phyloP scores from a whole-genome alignment of 1,284 basidiomycete genomes.

The Psilocybe mexicana region DNA sequence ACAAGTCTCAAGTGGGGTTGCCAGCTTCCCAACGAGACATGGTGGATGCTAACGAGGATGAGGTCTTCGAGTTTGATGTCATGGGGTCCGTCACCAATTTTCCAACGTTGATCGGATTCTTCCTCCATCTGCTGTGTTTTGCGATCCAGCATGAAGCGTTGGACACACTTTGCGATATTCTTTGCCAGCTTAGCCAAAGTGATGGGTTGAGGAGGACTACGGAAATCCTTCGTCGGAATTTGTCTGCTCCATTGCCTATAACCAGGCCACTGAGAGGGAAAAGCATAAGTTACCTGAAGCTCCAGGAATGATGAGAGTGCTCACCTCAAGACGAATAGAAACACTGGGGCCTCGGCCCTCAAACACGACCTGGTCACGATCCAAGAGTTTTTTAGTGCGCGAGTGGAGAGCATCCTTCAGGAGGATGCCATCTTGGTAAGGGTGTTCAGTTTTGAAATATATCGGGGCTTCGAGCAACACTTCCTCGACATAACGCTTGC shows the following conservation, averaged over 20 bases:
- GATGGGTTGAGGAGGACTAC: slow-evolving; percentile 70
- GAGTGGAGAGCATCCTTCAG: slow-evolving; percentile 53
- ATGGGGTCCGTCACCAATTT: slow-evolving; percentile 47
- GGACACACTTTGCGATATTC: slow-evolving; percentile 65
- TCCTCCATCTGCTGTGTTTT: slow-evolving; percentile 49
- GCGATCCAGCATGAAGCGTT: slow-evolving; percentile 48
- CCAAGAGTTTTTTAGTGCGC: slow-evolving; percentile 49
- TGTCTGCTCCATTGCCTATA: slow-evolving; percentile 76
- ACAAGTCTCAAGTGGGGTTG: slow-evolving; percentile 70
- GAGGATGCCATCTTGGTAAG: slow-evolving; percentile 56
- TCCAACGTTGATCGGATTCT: slow-evolving; percentile 57
- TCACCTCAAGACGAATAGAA: slow-evolving; percentile 70
- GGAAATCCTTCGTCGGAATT: slow-evolving; percentile 77
- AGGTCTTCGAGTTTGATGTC: slow-evolving; percentile 65
- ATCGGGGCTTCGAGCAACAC: slow-evolving; percentile 62
- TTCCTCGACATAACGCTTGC: slow-evolving; percentile 71
- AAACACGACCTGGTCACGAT: slow-evolving; percentile 65
- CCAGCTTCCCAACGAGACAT: slow-evolving; percentile 78
- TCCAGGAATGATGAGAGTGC: slow-evolving; percentile 13
- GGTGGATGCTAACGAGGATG: slow-evolving; percentile 71
- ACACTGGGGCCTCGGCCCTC: slow-evolving; percentile 71
- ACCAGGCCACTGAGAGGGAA: slow-evolving; percentile 63
- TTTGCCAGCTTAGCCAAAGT: slow-evolving; percentile 67
- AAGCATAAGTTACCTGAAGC: slow-evolving; percentile 15
- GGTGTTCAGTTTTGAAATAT: slow-evolving; percentile 53